Base-by-base conservation (phyloP, 495 filamentous ascomycete genomes). In the Penicillium chermesinum region DNA sequence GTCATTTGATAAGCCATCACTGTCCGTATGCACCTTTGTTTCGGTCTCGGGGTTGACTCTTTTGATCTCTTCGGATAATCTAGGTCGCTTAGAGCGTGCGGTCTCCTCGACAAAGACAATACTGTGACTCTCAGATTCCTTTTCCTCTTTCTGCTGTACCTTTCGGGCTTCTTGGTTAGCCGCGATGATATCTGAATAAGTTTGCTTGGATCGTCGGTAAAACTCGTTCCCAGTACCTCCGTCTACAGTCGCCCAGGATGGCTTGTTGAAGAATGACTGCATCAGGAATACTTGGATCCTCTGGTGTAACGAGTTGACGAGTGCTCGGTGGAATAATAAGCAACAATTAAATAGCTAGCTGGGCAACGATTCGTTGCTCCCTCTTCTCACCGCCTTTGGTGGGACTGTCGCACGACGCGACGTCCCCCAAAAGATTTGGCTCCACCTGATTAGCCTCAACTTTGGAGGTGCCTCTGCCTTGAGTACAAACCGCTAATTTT, bases 221-320 rank as follows among this genome's bases (percentile, higher is more conserved):
- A 90, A 78, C 15, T 83, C 76, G 6, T 78, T 52, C 9, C 68
- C 65, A 20, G 78, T 70, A 8, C 66, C 66, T 18, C 73, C 70
- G 2, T 61, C 54, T 13, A 63, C 67, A 35, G 63, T 76, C 33
- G 76, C 71, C 65, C 74, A 83, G 1, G 77, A 73, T 20, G 84
- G 81, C 59, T 81, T 83, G 27, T 83, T 88, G 61, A 88, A 88
- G 22, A 89, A 74, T 1, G 75, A 73, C 43, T 72, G 75, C 71
- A 84, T 87, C n/a, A 20, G 27, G 14, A 43, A 7, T 14, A n/a
- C n/a, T n/a, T n/a, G n/a, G n/a, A n/a, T n/a, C n/a, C n/a, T n/a
- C n/a, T n/a, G n/a, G n/a, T n/a, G n/a, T n/a, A n/a, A n/a, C n/a
- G n/a, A n/a, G n/a, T n/a, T n/a, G n/a, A n/a, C n/a, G n/a, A n/a